A percentile compares a stretch with the other conserved stretches of the same genome.
Evolutionary conservation across 768 basidiomycete genomes (phyloP).

Genomic region (Calocera viscosa): DNA sequence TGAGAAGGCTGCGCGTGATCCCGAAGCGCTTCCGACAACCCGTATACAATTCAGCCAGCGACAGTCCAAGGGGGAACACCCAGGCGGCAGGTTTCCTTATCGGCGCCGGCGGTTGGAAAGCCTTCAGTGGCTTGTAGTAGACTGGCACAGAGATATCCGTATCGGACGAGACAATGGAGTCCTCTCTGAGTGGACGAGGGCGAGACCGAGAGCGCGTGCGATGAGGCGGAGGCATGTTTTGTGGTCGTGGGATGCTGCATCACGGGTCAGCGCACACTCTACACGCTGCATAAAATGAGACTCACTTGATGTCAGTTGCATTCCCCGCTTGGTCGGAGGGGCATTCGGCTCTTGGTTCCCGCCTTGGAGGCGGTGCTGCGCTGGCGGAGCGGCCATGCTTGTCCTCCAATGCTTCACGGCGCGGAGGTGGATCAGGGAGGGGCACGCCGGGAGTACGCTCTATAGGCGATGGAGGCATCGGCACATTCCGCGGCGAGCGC

Average conservation of each 20-base stretch:
- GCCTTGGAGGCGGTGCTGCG: not conserved
- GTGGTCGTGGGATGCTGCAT: not conserved
- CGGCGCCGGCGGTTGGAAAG: conserved; percentile 34
- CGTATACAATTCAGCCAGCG: conserved; percentile 48
- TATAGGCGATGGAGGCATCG: not conserved
- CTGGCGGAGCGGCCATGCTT: not conserved
- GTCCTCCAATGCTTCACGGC: not conserved
- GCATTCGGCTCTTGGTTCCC: not conserved
- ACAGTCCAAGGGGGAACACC: conserved; percentile 50
- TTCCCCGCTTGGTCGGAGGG: not conserved
- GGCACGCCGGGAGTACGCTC: not conserved
- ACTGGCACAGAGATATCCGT: conserved; percentile 27
- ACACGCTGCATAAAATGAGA: not conserved
- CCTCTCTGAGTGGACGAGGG: conserved; percentile 13
- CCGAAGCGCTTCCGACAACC: conserved; percentile 47
- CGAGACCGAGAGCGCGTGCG: not conserved
- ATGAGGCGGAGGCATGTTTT: not conserved
- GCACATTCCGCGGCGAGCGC: not conserved
- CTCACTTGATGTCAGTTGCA: not conserved
- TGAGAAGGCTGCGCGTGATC: conserved; percentile 44
- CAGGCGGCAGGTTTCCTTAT: conserved; percentile 36
- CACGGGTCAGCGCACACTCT: not conserved
- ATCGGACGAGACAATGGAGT: conserved; percentile 16
- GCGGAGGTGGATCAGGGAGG: not conserved
- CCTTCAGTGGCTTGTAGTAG: conserved; percentile 14